Conservation (phyloP, 495 filamentous ascomycete species). For the Ramalina peruviana region DNA sequence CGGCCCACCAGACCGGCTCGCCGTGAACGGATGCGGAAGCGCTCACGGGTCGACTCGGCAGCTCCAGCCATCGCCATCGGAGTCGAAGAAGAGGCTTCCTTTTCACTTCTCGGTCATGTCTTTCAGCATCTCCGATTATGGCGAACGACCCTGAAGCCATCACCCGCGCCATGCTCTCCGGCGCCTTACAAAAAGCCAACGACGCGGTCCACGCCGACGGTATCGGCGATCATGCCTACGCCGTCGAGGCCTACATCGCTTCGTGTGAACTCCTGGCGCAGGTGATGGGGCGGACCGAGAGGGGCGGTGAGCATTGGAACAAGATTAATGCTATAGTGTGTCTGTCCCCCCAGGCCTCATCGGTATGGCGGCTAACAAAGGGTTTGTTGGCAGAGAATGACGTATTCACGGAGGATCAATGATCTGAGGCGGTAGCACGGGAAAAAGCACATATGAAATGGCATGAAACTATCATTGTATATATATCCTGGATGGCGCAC, state of each 20-base stretch:
- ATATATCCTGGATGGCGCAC: no score
- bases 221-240: not conserved
- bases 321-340: slow-evolving; percentile 1
- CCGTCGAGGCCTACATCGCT: not conserved
- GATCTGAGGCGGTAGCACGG: not conserved
- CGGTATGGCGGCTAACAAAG: not conserved
- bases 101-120: no score
- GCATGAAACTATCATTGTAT: no score
- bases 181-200: slow-evolving; percentile 3
- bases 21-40: no score
- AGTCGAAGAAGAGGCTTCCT: no score
- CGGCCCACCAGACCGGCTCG: no score
- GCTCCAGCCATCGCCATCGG: no score
- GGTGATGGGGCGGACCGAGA: not conserved
- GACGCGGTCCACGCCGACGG: slow-evolving; percentile 2
- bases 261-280: slow-evolving; percentile 1
- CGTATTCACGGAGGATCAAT: not conserved
- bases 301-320: not conserved
- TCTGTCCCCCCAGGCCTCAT: not conserved
- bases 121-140: not conserved
- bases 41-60: no score
- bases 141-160: slow-evolving; percentile 2
- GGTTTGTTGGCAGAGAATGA: not conserved
- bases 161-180: slow-evolving; percentile 1
- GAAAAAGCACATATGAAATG: no score